Conservation (phyloP, 768 basidiomycete species). For the Mycena vitilis region DNA sequence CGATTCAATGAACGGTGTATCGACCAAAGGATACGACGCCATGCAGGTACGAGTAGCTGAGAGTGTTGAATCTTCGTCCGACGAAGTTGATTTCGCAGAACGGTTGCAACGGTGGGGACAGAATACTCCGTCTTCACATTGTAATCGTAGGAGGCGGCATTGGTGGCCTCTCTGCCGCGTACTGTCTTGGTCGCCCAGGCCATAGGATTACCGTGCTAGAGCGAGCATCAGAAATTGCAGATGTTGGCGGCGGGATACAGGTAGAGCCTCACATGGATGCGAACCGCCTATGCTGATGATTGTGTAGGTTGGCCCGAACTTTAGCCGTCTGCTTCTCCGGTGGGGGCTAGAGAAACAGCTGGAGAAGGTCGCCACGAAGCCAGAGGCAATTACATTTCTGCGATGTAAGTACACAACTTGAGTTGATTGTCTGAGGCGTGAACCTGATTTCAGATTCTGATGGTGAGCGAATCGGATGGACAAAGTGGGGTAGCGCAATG, state of each 20-base stretch:
- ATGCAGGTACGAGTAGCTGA: no score
- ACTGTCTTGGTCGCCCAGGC: slow-evolving; percentile 51
- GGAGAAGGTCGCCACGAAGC: slow-evolving; percentile 50
- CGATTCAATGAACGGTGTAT: no score
- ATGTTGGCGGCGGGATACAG: slow-evolving; percentile 20
- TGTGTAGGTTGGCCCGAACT: slow-evolving; percentile 43
- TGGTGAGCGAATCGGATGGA: slow-evolving; percentile 46
- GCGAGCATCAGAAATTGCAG: slow-evolving; percentile 42
- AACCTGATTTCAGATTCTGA: slow-evolving; percentile 39
- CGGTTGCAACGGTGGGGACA: background rate
- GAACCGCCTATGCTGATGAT: background rate
- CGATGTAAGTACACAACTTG: slow-evolving; percentile 49
- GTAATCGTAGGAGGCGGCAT: slow-evolving; percentile 20
- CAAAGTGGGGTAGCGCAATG: slow-evolving; percentile 41
- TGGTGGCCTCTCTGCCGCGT: slow-evolving; percentile 52
- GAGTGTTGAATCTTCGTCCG: no score
- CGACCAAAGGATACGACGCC: no score
- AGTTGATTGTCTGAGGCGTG: background rate
- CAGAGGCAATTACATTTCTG: slow-evolving; percentile 52
- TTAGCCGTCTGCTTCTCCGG: slow-evolving; percentile 58
- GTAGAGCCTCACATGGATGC: background rate
- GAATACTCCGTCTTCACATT: background rate
- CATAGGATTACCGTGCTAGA: slow-evolving; percentile 56
- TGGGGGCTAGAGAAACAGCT: slow-evolving; percentile 63
- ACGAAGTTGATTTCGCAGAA: no score